Evolutionary conservation across 495 filamentous ascomycete genomes (phyloP), one percentile per base, ranked within the genome.

Genomic region (Xylaria castorea): DNA sequence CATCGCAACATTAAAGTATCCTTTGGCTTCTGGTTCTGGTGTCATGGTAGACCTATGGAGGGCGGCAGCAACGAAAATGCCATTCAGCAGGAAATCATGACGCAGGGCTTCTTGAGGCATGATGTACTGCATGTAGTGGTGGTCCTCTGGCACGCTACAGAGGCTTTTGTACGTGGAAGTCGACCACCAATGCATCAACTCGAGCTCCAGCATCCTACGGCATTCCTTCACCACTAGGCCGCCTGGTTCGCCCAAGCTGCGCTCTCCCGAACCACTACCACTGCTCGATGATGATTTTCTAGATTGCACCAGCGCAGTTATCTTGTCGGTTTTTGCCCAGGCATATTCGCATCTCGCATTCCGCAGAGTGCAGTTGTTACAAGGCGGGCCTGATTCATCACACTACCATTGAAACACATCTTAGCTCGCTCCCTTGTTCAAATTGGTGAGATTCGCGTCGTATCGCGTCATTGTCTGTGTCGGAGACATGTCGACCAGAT

Each of bases 121-220:
- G 5, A 76, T 20, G 30, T 60, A 44, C 48, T 80, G 80, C 32
- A 82, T 70, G 61, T 78, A 80, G 16, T 74, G 66, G 40, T 51
- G 46, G 9, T 81, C 79, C 60, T 81, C 79, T 0, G 75, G 76
- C 42, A 77, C 75, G 65, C 75, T 66, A 64, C 72, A 78, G 73
- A 81, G 75, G 48, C 75, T 71, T n/a, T 75, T 76, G 53, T 80
- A 82, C 18, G 80, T 80, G 11, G 34, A 72, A 1, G 76, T 78
- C 44, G 79, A 80, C 80, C 80, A 82, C 22, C 72, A 77, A 48
- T 81, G 76, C 80, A 82, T 81, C 51, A 82, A 44, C 60, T 82
- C 80, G 6, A 82, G 73, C 72, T 82, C 80, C 20, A 82, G 67
- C 22, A 79, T 63, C 38, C 80, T 64, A 1, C 69, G 74, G 51